Base-by-base conservation (phyloP, 192 early-diverging fungal species). In the Coemansia sp. region DNA sequence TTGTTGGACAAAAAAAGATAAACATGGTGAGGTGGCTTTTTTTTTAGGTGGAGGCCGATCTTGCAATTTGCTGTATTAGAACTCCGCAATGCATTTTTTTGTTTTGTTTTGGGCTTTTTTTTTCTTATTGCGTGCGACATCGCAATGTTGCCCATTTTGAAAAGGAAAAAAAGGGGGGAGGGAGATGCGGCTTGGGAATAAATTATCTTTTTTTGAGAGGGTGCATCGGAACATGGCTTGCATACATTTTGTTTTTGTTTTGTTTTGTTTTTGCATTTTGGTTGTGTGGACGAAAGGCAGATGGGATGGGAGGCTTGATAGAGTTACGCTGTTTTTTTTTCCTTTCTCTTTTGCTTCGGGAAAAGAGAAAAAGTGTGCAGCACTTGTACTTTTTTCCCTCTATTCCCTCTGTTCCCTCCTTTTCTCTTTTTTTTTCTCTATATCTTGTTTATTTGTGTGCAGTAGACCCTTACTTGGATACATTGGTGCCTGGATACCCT, bases 231-330 rank as follows among this genome's bases (percentile, higher is more conserved):
- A 64, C 62, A 64, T 39, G 46, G 59, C 51, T 39, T 65, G 70
- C 70, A 78, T 78, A 39, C 54, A 59, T 64, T 39, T 27, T 25
- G 42, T 73, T 38, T 71, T 59, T 22, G 39, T 41, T 59, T 64
- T 63, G 3, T 19, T 56, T 4, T 39, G 0, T 37, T 47, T 35
- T 17, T 53, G 6, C n/a, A 51, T 38, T 12, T 36, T 24, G 47
- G 36, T 51, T 35, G 49, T 62, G 22, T 41, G 32, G 32, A 35
- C 2, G 32, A 35, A 35, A 35, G n/a, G 32, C 32, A 7, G 32
- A 35, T 35, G 32, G 32, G 32, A 7, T 2, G 7, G 32, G 32
- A 35, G 32, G 32, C 32, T 35, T 35, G 32, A 5, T 35, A 35
- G 32, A 35, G 32, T 35, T 35, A 35, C 32, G 2, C 7, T 7